Evolutionary conservation across 306 rosid genomes (phyloP).

Genomic region (Nissolia schottii): DNA sequence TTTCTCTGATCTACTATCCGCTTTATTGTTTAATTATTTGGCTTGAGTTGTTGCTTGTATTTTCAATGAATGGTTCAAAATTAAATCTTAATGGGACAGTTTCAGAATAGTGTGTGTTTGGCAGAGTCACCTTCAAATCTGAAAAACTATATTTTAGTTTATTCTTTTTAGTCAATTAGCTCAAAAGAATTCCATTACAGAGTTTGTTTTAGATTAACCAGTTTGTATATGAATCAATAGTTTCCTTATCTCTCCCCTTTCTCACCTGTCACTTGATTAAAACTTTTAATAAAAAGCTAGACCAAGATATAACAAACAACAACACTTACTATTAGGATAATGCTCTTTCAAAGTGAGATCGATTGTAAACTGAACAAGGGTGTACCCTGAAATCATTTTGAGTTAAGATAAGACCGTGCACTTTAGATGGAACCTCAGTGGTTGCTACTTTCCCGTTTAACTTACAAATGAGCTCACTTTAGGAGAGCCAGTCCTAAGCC

Average conservation of each 20-base stretch:
- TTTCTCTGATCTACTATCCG: background rate
- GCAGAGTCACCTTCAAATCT: background rate
- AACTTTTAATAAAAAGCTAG: background rate
- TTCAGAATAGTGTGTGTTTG: background rate
- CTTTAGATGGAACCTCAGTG: background rate
- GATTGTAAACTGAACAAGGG: background rate
- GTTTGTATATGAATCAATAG: background rate
- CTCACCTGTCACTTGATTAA: background rate
- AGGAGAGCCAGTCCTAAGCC: background rate
- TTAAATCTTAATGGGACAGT: background rate
- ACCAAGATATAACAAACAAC: background rate
- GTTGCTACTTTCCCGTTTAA: background rate
- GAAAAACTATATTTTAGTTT: background rate
- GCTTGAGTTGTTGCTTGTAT: background rate
- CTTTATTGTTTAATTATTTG: background rate
- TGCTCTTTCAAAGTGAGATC: background rate
- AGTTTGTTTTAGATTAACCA: background rate
- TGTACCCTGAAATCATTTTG: background rate
- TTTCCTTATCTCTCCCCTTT: background rate
- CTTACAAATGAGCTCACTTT: background rate
- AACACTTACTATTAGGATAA: background rate
- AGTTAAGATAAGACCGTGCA: background rate
- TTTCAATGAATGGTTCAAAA: background rate
- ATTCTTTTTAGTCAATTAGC: background rate
- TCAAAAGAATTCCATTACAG: background rate